Percentiles rank a stretch among this genome's conserved stretches.
These are phyloP conservation scores for Acacia confusa DNA, from an alignment of 306 rosid genomes.

Conservation along the genomic window DNA sequence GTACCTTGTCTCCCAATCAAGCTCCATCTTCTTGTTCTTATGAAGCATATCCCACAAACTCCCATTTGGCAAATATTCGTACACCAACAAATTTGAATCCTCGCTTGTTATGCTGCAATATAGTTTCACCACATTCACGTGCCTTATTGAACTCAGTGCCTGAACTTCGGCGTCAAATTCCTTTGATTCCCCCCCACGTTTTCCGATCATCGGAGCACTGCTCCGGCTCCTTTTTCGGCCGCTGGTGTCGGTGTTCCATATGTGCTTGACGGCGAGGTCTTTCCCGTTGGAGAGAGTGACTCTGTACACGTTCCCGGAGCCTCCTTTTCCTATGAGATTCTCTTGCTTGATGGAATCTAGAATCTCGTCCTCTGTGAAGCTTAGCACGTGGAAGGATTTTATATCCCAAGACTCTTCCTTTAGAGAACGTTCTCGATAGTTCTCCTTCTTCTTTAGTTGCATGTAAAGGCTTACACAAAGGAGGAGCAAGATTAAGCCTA, in stretches of 20 bases:
- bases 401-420: conserved; percentile 88
- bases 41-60: conserved; percentile 92
- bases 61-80: conserved; percentile 83
- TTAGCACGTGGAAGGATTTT: conserved; percentile 80
- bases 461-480: conserved; percentile 35
- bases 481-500: conserved; percentile 38
- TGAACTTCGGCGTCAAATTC: conserved; percentile 86
- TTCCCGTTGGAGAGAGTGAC: conserved; percentile 62
- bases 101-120: conserved; percentile 88
- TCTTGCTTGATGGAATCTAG: conserved; percentile 79
- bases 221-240: conserved; percentile 39
- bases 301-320: conserved; percentile 86
- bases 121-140: conserved; percentile 91
- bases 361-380: conserved; percentile 79
- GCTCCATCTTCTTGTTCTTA: conserved; percentile 59
- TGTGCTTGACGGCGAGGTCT: conserved; percentile 89
- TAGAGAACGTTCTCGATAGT: conserved; percentile 52
- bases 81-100: conserved; percentile 87
- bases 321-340: conserved; percentile 88
- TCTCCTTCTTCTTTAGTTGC: conserved; percentile 42
- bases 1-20: conserved; percentile 86
- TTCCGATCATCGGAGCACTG: conserved; percentile 56
- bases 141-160: conserved; percentile 82
- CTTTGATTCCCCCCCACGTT: conserved; percentile 40
- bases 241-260: conserved; percentile 59